These are phyloP conservation scores for Deakozyma indianensis DNA, from an alignment of 805 yeast genomes.

Conservation along the genomic window DNA sequence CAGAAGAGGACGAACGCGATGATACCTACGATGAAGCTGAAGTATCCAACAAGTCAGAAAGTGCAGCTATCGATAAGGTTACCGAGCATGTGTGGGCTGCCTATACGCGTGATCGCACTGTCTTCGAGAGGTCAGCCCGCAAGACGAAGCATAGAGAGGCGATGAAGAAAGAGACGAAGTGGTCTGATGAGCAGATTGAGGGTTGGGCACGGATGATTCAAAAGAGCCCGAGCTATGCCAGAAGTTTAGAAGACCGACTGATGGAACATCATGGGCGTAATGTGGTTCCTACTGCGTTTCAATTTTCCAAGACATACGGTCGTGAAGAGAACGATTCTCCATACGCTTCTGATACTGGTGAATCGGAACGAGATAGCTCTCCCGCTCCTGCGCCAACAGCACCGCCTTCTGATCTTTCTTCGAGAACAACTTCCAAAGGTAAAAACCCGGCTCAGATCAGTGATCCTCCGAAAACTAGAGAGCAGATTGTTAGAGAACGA, in stretches of 20 bases:
- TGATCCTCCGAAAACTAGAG: neutral
- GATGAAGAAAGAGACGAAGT: constrained; percentile 37
- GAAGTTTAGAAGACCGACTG: neutral
- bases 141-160: constrained; percentile 35
- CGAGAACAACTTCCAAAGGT: no score
- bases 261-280: neutral
- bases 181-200: constrained; percentile 88
- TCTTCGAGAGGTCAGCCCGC: constrained; percentile 36
- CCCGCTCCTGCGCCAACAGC: no score
- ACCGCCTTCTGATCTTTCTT: no score
- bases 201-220: constrained; percentile 64
- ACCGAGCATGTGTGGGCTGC: constrained; percentile 46
- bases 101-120: constrained; percentile 34
- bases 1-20: constrained; percentile 78
- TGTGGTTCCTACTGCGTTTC: neutral
- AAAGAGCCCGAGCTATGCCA: neutral
- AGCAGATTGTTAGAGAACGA: neutral
- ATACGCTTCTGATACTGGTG: no score
- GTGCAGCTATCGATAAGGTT: constrained; percentile 25
- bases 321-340: neutral
- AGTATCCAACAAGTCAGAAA: constrained; percentile 12
- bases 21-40: constrained; percentile 31
- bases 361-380: no score
- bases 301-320: neutral
- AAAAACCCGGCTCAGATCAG: no score